Evolutionary conservation across 2,329 filamentous ascomycete genomes (phyloP).

Genomic region (Lachnum nothofagi): DNA sequence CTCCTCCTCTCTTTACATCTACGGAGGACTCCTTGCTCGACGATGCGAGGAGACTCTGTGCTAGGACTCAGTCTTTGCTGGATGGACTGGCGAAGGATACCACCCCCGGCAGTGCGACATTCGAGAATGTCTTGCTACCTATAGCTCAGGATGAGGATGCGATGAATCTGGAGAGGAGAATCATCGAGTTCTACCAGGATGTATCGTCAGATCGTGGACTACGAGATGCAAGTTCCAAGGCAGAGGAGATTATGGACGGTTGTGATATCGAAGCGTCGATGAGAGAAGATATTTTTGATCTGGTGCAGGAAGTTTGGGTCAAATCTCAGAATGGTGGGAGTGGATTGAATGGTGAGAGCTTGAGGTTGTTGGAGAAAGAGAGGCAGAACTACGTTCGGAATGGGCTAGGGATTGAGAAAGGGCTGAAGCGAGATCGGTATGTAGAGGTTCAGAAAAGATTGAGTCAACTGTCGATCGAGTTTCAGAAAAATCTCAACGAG

Average conservation of each 20-base stretch:
- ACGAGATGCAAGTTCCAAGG: slow-evolving; percentile 70
- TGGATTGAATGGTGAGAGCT: no score
- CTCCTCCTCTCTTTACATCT: slow-evolving; percentile 71
- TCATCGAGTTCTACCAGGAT: slow-evolving; percentile 75
- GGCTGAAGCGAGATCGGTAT: slow-evolving; percentile 69
- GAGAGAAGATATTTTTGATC: slow-evolving; percentile 73
- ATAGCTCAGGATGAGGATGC: slow-evolving; percentile 69
- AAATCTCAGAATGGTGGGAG: no score
- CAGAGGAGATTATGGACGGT: slow-evolving; percentile 70
- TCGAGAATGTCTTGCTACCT: slow-evolving; percentile 53
- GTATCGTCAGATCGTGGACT: slow-evolving; percentile 65
- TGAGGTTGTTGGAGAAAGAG: slow-evolving; percentile 73
- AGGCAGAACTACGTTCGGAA: slow-evolving; percentile 72
- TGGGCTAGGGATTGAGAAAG: slow-evolving; percentile 66
- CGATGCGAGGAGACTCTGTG: slow-evolving; percentile 63
- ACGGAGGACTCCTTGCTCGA: slow-evolving; percentile 64
- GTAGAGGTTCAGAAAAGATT: slow-evolving; percentile 81
- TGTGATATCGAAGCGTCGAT: slow-evolving; percentile 73
- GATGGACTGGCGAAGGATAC: slow-evolving; percentile 61
- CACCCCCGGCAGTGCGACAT: slow-evolving; percentile 46
- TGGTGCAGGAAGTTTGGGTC: slow-evolving; percentile 64
- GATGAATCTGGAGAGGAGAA: slow-evolving; percentile 54
- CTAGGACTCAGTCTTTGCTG: slow-evolving; percentile 54
- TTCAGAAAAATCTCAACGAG: slow-evolving; percentile 77
- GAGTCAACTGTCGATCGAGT: slow-evolving; percentile 67